phyloP scores from a whole-genome alignment of 169 alveolate species.

The Pseudocohnilembus persalinus region DNA sequence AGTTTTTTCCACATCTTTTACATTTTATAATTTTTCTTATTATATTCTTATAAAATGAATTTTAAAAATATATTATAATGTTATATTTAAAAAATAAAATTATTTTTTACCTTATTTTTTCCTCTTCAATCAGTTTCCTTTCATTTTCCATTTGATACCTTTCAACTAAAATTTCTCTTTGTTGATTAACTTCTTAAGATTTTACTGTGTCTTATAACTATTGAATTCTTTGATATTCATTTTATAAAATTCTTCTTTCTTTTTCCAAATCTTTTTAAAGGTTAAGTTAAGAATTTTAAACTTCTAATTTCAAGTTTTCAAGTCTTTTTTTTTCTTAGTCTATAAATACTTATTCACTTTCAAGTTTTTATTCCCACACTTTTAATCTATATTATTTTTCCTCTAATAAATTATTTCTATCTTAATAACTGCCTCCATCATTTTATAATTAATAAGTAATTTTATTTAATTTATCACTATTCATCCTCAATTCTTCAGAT shows the following conservation, averaged over 20 bases:
- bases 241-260: background rate
- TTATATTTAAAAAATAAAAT: no score
- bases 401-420: no score
- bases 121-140: background rate
- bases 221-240: background rate
- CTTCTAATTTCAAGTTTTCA: background rate
- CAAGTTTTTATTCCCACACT: background rate
- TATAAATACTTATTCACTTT: background rate
- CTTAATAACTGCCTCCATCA: background rate
- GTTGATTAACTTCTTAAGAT: background rate
- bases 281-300: no score
- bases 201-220: background rate
- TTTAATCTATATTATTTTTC: background rate
- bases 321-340: background rate
- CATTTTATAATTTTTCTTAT: background rate
- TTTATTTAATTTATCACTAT: background rate
- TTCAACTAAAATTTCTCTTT: background rate
- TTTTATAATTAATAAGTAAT: background rate
- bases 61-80: no score
- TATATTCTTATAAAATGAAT: background rate
- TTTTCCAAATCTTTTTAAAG: background rate
- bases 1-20: background rate
- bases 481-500: background rate
- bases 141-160: background rate
- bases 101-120: background rate